These are phyloP conservation scores for Limtongozyma cylindracea DNA, from an alignment of 805 yeast species.

Conservation along the genomic window DNA sequence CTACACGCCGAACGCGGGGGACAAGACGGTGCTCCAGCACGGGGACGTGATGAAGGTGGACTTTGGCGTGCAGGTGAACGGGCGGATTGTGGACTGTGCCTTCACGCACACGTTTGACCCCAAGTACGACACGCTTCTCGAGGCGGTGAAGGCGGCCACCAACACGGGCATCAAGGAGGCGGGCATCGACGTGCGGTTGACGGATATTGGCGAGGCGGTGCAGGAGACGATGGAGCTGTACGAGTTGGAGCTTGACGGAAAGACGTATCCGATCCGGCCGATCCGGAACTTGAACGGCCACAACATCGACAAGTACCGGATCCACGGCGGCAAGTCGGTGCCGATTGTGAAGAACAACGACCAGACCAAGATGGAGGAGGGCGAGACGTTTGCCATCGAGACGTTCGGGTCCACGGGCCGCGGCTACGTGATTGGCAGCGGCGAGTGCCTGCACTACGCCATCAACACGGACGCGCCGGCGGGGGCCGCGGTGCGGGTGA, in stretches of 20 bases:
- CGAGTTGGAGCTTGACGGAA: slow-evolving; percentile 79
- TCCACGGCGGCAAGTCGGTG: slow-evolving; percentile 90
- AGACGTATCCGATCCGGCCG: slow-evolving; percentile 61
- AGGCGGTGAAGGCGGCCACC: slow-evolving; percentile 83
- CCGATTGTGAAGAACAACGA: slow-evolving; percentile 92
- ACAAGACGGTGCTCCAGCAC: slow-evolving; percentile 49
- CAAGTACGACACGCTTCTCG: slow-evolving; percentile 53
- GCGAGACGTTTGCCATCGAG: slow-evolving; percentile 93
- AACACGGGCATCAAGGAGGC: slow-evolving; percentile 81
- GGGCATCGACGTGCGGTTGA: slow-evolving; percentile 85
- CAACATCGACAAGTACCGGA: slow-evolving; percentile 57
- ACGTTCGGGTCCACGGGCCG: slow-evolving; percentile 95
- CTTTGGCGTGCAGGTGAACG: slow-evolving; percentile 90
- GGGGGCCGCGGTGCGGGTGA: slow-evolving; percentile 10
- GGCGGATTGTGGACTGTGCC: slow-evolving; percentile 85
- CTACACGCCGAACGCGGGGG: slow-evolving; percentile 92
- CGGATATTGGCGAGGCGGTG: slow-evolving; percentile 87
- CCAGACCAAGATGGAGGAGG: slow-evolving; percentile 95
- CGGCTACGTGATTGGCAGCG: slow-evolving; percentile 66
- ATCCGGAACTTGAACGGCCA: slow-evolving; percentile 91
- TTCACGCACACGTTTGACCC: slow-evolving; percentile 77
- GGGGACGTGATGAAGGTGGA: slow-evolving; percentile 95
- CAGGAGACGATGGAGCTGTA: slow-evolving; percentile 96
- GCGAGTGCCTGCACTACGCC: slow-evolving; percentile 91
- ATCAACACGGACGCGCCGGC: slow-evolving; percentile 19